These are phyloP conservation scores for Fusarium acutatum DNA, from an alignment of 2,329 filamentous ascomycete species.

Conservation along the genomic window DNA sequence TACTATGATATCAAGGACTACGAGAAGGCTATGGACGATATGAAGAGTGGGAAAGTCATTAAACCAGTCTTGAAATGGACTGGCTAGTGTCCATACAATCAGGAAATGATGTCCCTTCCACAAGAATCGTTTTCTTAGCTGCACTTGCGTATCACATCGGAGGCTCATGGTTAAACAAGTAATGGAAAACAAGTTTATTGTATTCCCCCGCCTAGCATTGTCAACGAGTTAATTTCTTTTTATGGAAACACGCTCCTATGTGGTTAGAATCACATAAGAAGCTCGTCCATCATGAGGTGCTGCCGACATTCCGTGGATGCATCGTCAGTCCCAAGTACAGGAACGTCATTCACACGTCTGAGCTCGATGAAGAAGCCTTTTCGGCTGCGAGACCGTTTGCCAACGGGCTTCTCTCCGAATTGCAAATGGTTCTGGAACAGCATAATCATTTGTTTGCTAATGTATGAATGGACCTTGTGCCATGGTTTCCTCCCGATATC, in stretches of 20 bases:
- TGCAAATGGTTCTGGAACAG: neutral
- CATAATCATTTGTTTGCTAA: neutral
- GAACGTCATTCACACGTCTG: neutral
- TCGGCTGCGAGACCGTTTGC: neutral
- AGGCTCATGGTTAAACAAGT: too few species aligned
- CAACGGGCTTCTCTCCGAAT: neutral
- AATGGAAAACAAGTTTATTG: neutral
- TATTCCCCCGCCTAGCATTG: neutral
- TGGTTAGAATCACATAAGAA: neutral
- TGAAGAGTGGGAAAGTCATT: neutral
- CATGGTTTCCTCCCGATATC: neutral
- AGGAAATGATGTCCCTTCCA: too few species aligned
- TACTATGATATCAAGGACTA: neutral
- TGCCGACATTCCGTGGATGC: too few species aligned
- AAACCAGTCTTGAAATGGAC: slow-evolving; percentile 1
- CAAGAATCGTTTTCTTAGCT: rapidly evolving
- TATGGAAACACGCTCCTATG: neutral
- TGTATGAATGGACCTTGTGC: too few species aligned
- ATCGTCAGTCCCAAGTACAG: too few species aligned
- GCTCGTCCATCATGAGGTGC: neutral
- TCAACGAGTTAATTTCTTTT: rapidly evolving
- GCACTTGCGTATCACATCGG: rapidly evolving
- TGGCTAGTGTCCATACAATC: neutral
- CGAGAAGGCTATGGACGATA: neutral
- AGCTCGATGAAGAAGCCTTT: neutral